Percentiles rank a stretch among this genome's conserved stretches.
Conservation (phyloP, 2,329 filamentous ascomycete genomes). For the Claviceps monticola region DNA sequence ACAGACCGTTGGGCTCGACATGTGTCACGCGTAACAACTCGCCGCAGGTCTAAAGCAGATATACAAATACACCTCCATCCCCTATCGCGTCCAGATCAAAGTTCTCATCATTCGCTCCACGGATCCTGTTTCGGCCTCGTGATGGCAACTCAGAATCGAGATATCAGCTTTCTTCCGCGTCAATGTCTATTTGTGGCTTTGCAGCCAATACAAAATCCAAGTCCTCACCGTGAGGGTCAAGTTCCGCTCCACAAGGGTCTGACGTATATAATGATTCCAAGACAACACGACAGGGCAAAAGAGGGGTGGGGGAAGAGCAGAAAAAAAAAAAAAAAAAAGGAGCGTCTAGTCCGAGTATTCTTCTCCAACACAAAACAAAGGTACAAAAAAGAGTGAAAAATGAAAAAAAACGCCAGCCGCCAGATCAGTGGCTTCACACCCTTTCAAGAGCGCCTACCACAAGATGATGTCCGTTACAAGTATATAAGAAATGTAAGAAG, state of each 20-base stretch:
- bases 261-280: not conserved
- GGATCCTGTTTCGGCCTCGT: slow-evolving; percentile 1
- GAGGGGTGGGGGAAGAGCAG: not conserved
- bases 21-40: not conserved
- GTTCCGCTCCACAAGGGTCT: not conserved
- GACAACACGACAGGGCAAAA: not conserved
- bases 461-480: slow-evolving; percentile 1
- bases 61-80: too few relatives aligned
- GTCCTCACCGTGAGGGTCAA: not conserved
- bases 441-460: slow-evolving; percentile 1
- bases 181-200: slow-evolving; percentile 4
- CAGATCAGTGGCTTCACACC: not conserved
- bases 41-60: too few relatives aligned
- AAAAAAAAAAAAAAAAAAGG: not conserved
- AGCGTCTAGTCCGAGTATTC: slow-evolving; percentile 1
- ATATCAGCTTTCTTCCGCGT: not conserved
- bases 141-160: not conserved
- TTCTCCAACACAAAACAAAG: slow-evolving; percentile 6
- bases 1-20: too few relatives aligned
- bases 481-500: not conserved
- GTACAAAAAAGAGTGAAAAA: slow-evolving; percentile 1
- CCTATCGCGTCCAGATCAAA: not conserved
- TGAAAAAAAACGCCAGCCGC: slow-evolving; percentile 4
- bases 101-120: not conserved
- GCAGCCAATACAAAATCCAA: slow-evolving; percentile 6